Conservation (phyloP, 352 stramenopile genomes). For the Albugo candida region DNA sequence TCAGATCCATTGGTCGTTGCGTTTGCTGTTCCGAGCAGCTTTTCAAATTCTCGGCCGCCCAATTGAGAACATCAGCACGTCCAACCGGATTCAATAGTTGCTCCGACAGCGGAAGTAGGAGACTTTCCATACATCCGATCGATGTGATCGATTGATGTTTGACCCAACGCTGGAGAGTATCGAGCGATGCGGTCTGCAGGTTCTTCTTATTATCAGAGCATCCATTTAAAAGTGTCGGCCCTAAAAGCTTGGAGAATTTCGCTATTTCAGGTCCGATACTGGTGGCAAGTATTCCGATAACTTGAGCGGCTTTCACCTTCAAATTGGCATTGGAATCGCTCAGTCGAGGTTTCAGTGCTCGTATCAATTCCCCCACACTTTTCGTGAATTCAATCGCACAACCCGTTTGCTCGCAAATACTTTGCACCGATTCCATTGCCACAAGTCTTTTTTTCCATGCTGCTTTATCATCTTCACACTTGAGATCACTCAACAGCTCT, state of each 20-base stretch:
- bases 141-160: conserved; percentile 51
- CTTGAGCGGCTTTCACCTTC: conserved; percentile 69
- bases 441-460: conserved; percentile 72
- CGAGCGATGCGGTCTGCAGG: conserved; percentile 59
- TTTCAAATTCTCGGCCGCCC: conserved; percentile 43
- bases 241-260: conserved; percentile 70
- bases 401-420: conserved; percentile 52
- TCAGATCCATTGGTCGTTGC: conserved; percentile 31
- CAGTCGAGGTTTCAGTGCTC: conserved; percentile 49
- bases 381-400: conserved; percentile 74
- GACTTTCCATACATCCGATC: conserved; percentile 38
- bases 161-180: conserved; percentile 72
- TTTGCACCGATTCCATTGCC: conserved; percentile 60
- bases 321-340: conserved; percentile 75
- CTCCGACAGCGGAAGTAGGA: conserved; percentile 45
- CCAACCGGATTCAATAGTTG: conserved; percentile 58
- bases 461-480: conserved; percentile 66
- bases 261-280: conserved; percentile 54
- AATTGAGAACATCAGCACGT: conserved; percentile 50
- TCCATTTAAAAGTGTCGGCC: conserved; percentile 36
- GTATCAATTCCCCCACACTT: conserved; percentile 52
- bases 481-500: conserved; percentile 70
- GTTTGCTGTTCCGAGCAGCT: conserved; percentile 11
- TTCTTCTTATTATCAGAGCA: conserved; percentile 79
- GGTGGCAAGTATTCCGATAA: conserved; percentile 54